These are phyloP conservation scores for Yarrowia keelungensis DNA, from an alignment of 805 yeast genomes.

Conservation along the genomic window DNA sequence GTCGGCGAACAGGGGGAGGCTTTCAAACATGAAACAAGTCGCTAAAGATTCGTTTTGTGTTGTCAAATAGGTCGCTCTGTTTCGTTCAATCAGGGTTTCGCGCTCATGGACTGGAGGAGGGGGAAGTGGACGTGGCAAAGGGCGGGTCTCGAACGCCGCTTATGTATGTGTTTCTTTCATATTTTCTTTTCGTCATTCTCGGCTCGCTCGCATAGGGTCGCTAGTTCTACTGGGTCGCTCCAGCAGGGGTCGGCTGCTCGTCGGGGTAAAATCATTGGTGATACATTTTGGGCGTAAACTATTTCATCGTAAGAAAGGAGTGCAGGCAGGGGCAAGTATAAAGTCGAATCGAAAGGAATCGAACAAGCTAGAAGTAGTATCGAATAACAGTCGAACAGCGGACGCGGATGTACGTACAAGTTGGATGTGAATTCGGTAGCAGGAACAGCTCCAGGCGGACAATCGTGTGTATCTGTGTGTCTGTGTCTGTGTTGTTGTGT, in stretches of 20 bases:
- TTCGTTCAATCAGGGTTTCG: background rate
- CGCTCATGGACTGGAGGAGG: background rate
- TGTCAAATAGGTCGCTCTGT: slow-evolving; percentile 2
- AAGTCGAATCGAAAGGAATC: slow-evolving; percentile 13
- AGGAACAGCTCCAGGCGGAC: slow-evolving; percentile 9
- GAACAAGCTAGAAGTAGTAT: background rate
- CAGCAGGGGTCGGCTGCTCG: slow-evolving; percentile 39
- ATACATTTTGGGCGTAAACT: slow-evolving; percentile 39
- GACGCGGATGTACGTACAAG: slow-evolving; percentile 7
- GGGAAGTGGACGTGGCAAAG: background rate
- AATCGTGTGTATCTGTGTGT: background rate
- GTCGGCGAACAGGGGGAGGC: slow-evolving; percentile 5
- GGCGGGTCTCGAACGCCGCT: slow-evolving; percentile 1
- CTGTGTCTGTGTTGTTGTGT: slow-evolving; percentile 3
- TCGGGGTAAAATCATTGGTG: slow-evolving; percentile 31
- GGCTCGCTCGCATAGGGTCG: background rate
- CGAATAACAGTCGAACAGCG: slow-evolving; percentile 3
- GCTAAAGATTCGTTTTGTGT: slow-evolving; percentile 4
- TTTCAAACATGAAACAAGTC: background rate
- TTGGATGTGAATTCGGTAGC: background rate
- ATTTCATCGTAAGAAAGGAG: slow-evolving; percentile 28
- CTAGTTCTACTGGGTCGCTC: slow-evolving; percentile 33
- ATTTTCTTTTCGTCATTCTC: background rate
- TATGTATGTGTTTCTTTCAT: background rate
- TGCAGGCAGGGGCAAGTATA: slow-evolving; percentile 9